Conservation (phyloP, 495 filamentous ascomycete genomes). For the Penicillium turbatum region DNA sequence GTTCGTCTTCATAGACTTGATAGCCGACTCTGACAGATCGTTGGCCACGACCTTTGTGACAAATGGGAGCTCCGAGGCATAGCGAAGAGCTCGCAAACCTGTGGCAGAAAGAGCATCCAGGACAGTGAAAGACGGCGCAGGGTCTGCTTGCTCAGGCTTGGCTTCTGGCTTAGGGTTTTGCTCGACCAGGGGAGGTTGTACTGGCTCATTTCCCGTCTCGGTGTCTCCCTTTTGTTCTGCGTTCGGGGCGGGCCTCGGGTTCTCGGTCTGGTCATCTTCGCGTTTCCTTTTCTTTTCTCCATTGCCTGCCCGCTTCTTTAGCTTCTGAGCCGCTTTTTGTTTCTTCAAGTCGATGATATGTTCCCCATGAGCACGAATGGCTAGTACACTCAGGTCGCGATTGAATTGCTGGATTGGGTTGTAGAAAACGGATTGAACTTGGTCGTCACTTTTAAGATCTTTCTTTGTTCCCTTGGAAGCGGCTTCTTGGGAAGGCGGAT, state of each 20-base stretch:
- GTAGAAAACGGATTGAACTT: slow-evolving; percentile 84
- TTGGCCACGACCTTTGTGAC: slow-evolving; percentile 81
- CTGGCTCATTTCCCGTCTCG: slow-evolving; percentile 10
- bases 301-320: slow-evolving; percentile 41
- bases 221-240: slow-evolving; percentile 10
- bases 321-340: slow-evolving; percentile 31
- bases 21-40: slow-evolving; percentile 74
- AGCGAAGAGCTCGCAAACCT: slow-evolving; percentile 85
- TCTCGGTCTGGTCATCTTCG: slow-evolving; percentile 23
- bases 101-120: slow-evolving; percentile 95
- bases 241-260: slow-evolving; percentile 12
- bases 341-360: slow-evolving; percentile 49
- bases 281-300: slow-evolving; percentile 49
- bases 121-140: slow-evolving; percentile 58
- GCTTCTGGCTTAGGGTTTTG: slow-evolving; percentile 3
- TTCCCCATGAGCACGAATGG: slow-evolving; percentile 79
- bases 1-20: slow-evolving; percentile 75
- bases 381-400: slow-evolving; percentile 86
- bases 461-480: slow-evolving; percentile 40
- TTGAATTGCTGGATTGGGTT: slow-evolving; percentile 99
- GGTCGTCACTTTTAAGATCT: slow-evolving; percentile 45
- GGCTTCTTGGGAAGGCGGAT: slow-evolving; percentile 48
- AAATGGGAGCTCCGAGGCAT: slow-evolving; percentile 84
- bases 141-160: background rate
- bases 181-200: background rate